Evolutionary conservation across 176 grass and related monocot genomes (phyloP).

Genomic region (Hyparrhenia diplandra): DNA sequence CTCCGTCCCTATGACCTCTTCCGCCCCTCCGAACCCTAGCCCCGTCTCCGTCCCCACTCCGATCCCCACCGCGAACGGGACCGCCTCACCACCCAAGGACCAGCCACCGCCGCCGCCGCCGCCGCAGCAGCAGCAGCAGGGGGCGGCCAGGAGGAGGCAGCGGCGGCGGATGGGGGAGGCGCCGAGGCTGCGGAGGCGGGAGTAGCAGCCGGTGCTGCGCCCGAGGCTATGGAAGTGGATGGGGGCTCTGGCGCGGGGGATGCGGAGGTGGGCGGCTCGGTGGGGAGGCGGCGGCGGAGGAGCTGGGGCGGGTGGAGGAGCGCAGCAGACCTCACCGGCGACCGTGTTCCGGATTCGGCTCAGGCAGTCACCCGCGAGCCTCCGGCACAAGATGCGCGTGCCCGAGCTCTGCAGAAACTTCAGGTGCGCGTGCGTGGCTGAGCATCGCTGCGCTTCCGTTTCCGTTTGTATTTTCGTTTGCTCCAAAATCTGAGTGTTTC

Average conservation of each 20-base stretch:
- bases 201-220: neutral
- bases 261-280: conserved; percentile 34
- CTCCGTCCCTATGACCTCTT: conserved; percentile 75
- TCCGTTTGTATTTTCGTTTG: neutral
- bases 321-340: conserved; percentile 44
- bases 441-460: neutral
- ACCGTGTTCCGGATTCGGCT: conserved; percentile 90
- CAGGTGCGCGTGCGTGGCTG: too few relatives aligned
- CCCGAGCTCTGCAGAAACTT: conserved; percentile 96
- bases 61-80: conserved; percentile 22
- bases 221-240: conserved; percentile 56
- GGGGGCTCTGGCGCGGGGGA: conserved; percentile 40
- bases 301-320: conserved; percentile 22
- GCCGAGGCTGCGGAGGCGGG: conserved; percentile 39
- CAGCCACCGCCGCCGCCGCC: neutral
- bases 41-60: conserved; percentile 22
- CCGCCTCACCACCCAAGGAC: conserved; percentile 29
- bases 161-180: conserved; percentile 13
- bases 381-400: conserved; percentile 93
- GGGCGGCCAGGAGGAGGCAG: conserved; percentile 29
- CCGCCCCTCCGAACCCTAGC: conserved; percentile 57
- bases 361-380: conserved; percentile 72
- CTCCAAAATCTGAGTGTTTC: neutral
- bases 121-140: conserved; percentile 27
- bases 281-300: conserved; percentile 12